Evolutionary conservation across 202 grass and related monocot genomes (phyloP).

Genomic region (Zoysia matrella): DNA sequence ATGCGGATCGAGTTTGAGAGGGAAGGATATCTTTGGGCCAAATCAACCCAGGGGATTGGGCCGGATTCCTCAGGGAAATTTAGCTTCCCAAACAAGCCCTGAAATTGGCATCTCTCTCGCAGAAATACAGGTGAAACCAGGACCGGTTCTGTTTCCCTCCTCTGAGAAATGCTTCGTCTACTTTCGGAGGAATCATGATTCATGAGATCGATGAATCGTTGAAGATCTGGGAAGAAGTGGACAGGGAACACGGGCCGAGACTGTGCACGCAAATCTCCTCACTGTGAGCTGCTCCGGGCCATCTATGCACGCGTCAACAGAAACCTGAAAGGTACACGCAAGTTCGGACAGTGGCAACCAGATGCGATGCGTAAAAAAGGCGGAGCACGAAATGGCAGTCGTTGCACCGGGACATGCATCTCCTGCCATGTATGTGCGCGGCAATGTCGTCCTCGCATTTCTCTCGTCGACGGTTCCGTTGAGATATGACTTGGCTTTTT

Average conservation of each 20-base stretch:
- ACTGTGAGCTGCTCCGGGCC: neutral
- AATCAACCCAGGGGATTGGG: too few species aligned
- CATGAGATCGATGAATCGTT: neutral
- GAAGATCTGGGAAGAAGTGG: slow-evolving; percentile 25
- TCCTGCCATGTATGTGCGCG: neutral
- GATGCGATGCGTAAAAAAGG: slow-evolving; percentile 7
- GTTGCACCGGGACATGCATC: neutral
- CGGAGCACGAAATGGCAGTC: neutral
- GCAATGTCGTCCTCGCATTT: slow-evolving; percentile 10
- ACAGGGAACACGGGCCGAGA: neutral
- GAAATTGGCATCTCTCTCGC: too few species aligned
- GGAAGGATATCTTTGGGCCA: too few species aligned
- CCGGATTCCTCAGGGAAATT: too few species aligned
- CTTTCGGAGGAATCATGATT: neutral
- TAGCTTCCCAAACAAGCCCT: too few species aligned
- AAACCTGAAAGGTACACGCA: slow-evolving; percentile 31
- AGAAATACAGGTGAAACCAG: too few species aligned
- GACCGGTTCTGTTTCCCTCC: too few species aligned
- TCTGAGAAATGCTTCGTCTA: neutral
- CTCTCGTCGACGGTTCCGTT: neutral
- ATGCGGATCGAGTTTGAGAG: too few species aligned
- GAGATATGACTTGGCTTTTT: neutral
- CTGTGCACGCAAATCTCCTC: neutral
- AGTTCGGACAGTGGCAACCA: slow-evolving; percentile 19
- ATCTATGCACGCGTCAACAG: neutral